Conservation (phyloP, 2,329 filamentous ascomycete species). For the Endocalyx cinctus region DNA sequence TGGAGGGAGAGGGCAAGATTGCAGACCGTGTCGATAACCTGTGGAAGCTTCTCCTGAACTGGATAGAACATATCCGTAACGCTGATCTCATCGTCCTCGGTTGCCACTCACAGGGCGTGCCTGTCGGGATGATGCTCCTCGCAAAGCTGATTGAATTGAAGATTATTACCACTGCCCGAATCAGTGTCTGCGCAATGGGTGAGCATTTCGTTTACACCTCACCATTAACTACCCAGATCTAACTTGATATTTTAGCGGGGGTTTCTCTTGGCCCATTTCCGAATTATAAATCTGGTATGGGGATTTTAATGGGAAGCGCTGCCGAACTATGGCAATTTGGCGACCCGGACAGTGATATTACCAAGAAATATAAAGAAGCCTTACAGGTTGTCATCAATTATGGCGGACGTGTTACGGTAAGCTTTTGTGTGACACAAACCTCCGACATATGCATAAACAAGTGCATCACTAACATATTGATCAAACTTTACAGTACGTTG, state of each 20-base stretch:
- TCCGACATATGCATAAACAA: too few species aligned
- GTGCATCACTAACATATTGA: too few species aligned
- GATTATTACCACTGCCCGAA: constrained; percentile 68
- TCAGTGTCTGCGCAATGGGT: constrained; percentile 80
- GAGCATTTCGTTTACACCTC: constrained; percentile 18
- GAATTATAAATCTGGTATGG: constrained; percentile 83
- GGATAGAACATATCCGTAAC: constrained; percentile 82
- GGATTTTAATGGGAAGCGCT: constrained; percentile 84
- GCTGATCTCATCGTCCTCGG: constrained; percentile 91
- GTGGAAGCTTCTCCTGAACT: constrained; percentile 92
- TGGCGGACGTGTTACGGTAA: constrained; percentile 68
- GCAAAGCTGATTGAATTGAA: constrained; percentile 90
- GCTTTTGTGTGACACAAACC: too few species aligned
- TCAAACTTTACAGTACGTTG: constrained; percentile 61
- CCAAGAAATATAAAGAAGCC: constrained; percentile 72
- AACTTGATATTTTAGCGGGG: constrained; percentile 52
- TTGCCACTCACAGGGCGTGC: constrained; percentile 93
- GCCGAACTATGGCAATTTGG: constrained; percentile 93
- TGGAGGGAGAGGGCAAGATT: constrained; percentile 93
- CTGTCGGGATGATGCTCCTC: constrained; percentile 86
- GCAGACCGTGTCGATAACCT: constrained; percentile 83
- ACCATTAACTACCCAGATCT: constrained; percentile 3
- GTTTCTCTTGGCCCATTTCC: constrained; percentile 91
- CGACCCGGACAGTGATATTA: constrained; percentile 74
- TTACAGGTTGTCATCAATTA: constrained; percentile 70